Base-by-base conservation (phyloP, 768 basidiomycete genomes). In the Podaxis mareebaensis region DNA sequence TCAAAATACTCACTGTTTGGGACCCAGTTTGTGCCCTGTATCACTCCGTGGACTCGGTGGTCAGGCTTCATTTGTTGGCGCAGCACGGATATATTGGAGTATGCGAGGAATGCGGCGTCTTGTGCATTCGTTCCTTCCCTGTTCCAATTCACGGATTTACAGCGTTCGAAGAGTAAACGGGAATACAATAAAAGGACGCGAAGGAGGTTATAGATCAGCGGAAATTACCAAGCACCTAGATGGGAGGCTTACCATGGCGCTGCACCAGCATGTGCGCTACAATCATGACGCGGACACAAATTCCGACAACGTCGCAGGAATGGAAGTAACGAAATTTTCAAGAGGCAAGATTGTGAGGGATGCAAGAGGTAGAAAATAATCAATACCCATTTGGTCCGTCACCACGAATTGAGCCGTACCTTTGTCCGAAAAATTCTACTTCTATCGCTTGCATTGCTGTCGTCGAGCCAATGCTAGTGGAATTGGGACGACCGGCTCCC, bases 61-160 rank as follows among this genome's bases (percentile, higher is more conserved):
- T 88, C 85, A 0, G 95, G 94, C 72, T 88, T 87, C 64, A 94
- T 86, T 76, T 96, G 95, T 73, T 96, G 95, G 12, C 95, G 84
- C 53, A 96, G 81, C 24, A 87, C 86, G 3, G 93, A 89, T 46
- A 96, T 81, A 53, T 84, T 81, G 7, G 88, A 86, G 72, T 96
- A 95, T 0, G 93, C 90, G 8, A 93, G 76, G 71, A 95, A 90
- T 0, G 93, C 93, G 0, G 95, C 95, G 69, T 96, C 95, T 49
- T 93, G 82, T 12, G 93, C 92, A 69, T 95, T 95, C 46, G 83
- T 83, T 24, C 90, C 93, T 73, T 95, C 91, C 90, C 83, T 84
- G 63, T 15, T 54, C 30, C 53, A 62, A 48, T 17, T 10, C 48
- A 60, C 36, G 38, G 42, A n/a, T 17, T 49, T 52, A 40, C 15